Evolutionary conservation across 164 flowering plant species (phyloP).

Genomic region (Stephania yunnanensis): DNA sequence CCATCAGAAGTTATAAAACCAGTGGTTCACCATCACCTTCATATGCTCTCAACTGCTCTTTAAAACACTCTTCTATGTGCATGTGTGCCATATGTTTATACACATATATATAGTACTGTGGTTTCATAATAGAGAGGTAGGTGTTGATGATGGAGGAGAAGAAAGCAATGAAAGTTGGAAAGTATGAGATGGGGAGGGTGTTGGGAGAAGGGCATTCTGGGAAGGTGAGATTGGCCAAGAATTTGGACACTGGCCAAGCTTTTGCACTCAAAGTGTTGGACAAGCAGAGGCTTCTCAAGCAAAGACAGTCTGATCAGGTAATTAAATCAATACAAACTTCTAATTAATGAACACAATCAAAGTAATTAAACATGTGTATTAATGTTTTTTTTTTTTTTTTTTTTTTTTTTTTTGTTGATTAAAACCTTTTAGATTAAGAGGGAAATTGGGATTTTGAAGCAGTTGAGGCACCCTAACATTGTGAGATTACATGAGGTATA

Average conservation of each 20-base stretch:
- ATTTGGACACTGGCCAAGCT: conserved; percentile 48
- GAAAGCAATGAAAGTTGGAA: conserved; percentile 73
- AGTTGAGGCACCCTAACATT: conserved; percentile 85
- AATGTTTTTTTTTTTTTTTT: neutral
- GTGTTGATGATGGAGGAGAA: conserved; percentile 28
- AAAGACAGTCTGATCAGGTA: conserved; percentile 74
- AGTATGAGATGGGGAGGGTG: conserved; percentile 79
- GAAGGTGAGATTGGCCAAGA: conserved; percentile 65
- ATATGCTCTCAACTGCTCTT: too few species aligned
- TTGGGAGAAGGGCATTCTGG: conserved; percentile 91
- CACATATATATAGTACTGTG: too few species aligned
- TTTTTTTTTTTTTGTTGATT: neutral
- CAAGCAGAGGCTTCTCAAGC: conserved; percentile 50
- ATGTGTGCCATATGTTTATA: too few species aligned
- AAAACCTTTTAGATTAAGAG: conserved; percentile 61
- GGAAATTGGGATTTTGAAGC: conserved; percentile 83
- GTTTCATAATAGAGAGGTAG: neutral
- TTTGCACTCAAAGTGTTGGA: conserved; percentile 84
- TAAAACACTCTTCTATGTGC: too few species aligned
- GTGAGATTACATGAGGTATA: conserved; percentile 81
- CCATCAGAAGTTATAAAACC: too few species aligned
- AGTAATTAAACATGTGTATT: too few species aligned
- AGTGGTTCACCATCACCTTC: too few species aligned
- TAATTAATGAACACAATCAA: too few species aligned
- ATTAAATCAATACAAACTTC: neutral